Base-by-base conservation (phyloP, 2,329 filamentous ascomycete genomes). In the Diplocarpon rosae region DNA sequence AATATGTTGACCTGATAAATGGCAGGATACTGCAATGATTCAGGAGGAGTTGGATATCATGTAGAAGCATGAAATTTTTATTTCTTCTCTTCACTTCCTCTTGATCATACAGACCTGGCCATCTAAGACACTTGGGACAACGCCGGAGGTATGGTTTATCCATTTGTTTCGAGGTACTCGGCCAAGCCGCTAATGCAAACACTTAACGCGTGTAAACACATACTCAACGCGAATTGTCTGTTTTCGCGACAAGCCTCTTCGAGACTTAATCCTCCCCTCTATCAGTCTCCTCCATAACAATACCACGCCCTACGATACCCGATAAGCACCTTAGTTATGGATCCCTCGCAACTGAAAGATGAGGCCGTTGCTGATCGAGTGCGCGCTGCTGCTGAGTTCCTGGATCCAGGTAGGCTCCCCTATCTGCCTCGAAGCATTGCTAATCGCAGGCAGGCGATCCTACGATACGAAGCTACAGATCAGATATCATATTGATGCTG, bases 311-410 rank as follows among this genome's bases (percentile, higher is more conserved):
- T 14, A 24, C 7, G 20, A 4, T 24, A 24, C 20, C 20, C 20
- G 20, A 24, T 24, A 24, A 7, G 4, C 29, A 14, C 33, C n/a
- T 35, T 17, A 37, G 51, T 5, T 20, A 62, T 92, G 84, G 83
- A 88, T 56, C 75, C 71, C 49, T 69, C 78, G 55, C 78, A 83
- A 68, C 76, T 93, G 58, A 78, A 83, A 65, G 89, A 95, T 72
- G 85, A 92, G 66, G 86, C 83, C 54, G 80, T 83, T 57, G 76
- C 79, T 57, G 82, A 93, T 68, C 85, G 88, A 59, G 78, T 95
- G 63, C 83, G 87, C 58, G 78, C 83, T 52, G 88, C 87, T n/a
- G 76, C 83, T 58, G 89, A 95, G 64, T 95, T 96, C 61, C 78
- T 96, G 35, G 90, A 95, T 70, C 90, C 90, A 49, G 81, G 88